These are phyloP conservation scores for Sambucus nigra DNA, from an alignment of 129 eudicot genomes.

Conservation along the genomic window DNA sequence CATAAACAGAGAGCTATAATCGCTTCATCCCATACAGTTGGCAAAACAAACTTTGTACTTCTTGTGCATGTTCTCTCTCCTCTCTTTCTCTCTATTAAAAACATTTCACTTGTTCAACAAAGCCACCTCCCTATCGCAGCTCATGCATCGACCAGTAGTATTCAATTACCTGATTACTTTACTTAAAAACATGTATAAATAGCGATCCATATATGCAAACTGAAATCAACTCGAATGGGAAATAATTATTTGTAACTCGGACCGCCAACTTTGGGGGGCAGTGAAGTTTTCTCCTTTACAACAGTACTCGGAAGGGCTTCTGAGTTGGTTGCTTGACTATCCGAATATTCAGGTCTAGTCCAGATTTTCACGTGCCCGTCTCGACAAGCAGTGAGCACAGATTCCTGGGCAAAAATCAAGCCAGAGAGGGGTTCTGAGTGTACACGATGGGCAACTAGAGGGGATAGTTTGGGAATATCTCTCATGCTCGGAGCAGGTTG, in stretches of 20 bases:
- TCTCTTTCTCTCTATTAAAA: too few species aligned
- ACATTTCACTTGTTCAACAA: too few species aligned
- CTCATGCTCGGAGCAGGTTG: conserved; percentile 84
- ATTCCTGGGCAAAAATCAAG: conserved; percentile 50
- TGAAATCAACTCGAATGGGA: background rate
- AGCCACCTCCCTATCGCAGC: too few species aligned
- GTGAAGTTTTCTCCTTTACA: conserved; percentile 19
- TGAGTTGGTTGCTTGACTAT: conserved; percentile 26
- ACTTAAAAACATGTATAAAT: background rate
- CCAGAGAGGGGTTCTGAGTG: conserved; percentile 80
- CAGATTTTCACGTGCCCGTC: conserved; percentile 83
- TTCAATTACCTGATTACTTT: too few species aligned
- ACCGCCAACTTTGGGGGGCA: conserved; percentile 15
- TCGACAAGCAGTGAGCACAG: conserved; percentile 54
- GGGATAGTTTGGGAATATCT: conserved; percentile 80
- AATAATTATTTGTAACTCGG: conserved; percentile 18
- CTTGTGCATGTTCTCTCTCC: too few species aligned
- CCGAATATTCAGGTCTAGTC: conserved; percentile 50
- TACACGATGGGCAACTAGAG: conserved; percentile 70
- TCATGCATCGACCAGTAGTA: too few species aligned
- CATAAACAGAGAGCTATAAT: too few species aligned
- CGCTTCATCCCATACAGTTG: too few species aligned
- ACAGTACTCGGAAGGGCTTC: conserved; percentile 24
- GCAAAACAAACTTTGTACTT: too few species aligned
- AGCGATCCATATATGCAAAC: background rate